Base-by-base conservation (phyloP, 768 basidiomycete species). In the Pisolithus tinctorius region DNA sequence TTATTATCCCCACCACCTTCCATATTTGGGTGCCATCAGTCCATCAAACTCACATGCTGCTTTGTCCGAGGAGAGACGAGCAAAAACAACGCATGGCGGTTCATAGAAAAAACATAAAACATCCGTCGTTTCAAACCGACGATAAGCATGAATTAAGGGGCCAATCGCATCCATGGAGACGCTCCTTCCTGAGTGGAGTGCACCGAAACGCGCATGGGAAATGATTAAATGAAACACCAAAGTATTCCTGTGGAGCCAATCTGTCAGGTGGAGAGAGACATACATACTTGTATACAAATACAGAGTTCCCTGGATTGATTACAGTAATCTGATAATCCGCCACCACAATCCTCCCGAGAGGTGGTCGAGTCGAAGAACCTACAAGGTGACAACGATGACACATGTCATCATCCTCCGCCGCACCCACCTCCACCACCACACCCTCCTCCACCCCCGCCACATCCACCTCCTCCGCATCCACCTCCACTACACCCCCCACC, bases 401-500 rank as follows among this genome's bases (percentile, higher is more conserved):
- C 20, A 20, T 20, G 20, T 20, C 20, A 20, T 1, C 20, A 20
- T 5, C 45, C 45, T 16, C 45, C 45, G 5, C 45, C 10, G 10
- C 44, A 17, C 14, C 45, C 45, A 31, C 45, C 23, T 10, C 45
- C 45, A 7, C 45, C 45, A 7, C 45, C 11, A 6, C 45, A 25
- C 4, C 45, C 44, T 25, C 44, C 44, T 5, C 44, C 44, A 1
- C 44, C 25, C 4, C 44, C 36, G 4, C 47, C 34, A 25, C 47
- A 23, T n/a, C 36, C 34, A 11, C 50, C 45, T 0, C 54, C 45
- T 0, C 54, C 54, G 4, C 50, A 34, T 1, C 51, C 47, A 7
- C 51, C 23, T 2, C 1, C 47, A 61, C 66, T 65, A 51, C 65
- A 63, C 25, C 64, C 62, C 1, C 69, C 66, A 10, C 42, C 64